Percentiles rank a stretch among this genome's conserved stretches.
phyloP scores from a whole-genome alignment of 257 asterid genomes.

The Petrea volubilis region DNA sequence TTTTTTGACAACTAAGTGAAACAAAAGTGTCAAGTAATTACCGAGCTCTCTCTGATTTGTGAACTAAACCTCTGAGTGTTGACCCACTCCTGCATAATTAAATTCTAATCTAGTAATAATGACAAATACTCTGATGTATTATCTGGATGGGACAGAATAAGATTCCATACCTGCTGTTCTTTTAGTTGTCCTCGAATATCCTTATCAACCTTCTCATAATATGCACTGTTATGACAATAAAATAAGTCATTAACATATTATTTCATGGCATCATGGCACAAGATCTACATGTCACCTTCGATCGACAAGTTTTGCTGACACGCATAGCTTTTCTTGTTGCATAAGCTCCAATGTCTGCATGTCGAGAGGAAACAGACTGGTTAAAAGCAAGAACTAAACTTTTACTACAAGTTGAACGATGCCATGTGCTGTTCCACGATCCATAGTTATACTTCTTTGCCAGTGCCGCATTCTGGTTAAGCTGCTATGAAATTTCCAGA shows the following conservation, averaged over 20 bases:
- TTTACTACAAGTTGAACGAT: neutral
- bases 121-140: slow-evolving; percentile 20
- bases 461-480: neutral
- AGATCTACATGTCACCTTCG: slow-evolving; percentile 52
- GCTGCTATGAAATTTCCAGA: neutral
- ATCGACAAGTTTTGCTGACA: slow-evolving; percentile 57
- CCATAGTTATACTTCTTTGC: neutral
- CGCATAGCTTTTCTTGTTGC: slow-evolving; percentile 62
- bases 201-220: slow-evolving; percentile 45
- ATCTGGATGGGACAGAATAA: slow-evolving; percentile 19
- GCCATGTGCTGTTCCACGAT: slow-evolving; percentile 1
- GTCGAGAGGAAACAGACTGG: slow-evolving; percentile 28
- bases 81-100: slow-evolving; percentile 54
- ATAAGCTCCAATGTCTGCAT: slow-evolving; percentile 77
- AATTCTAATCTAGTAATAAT: slow-evolving; percentile 17
- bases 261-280: slow-evolving; percentile 20
- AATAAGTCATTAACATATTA: slow-evolving; percentile 21
- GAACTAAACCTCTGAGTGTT: slow-evolving; percentile 38
- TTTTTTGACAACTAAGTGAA: neutral
- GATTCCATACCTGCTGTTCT: slow-evolving; percentile 66
- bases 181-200: slow-evolving; percentile 47
- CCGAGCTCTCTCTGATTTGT: slow-evolving; percentile 40
- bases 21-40: slow-evolving; percentile 25
- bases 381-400: slow-evolving; percentile 2
- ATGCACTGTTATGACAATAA: slow-evolving; percentile 44